These are phyloP conservation scores for Candida stauntonica DNA, from an alignment of 805 yeast species.

Conservation along the genomic window DNA sequence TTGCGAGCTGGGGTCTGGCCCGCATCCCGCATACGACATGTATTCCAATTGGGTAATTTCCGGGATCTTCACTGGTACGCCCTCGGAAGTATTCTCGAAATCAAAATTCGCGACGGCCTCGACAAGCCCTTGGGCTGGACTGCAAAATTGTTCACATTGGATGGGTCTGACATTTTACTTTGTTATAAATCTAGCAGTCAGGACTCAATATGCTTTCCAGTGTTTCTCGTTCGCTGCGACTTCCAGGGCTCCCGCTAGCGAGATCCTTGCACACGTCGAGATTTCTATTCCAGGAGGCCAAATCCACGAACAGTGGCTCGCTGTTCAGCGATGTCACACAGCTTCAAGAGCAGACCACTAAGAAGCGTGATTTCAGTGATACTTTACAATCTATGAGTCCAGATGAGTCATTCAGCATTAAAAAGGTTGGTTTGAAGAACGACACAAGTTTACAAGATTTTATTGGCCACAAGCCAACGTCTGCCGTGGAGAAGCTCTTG, in stretches of 20 bases:
- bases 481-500: conserved; percentile 51
- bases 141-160: background rate
- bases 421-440: conserved; percentile 29
- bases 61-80: no score
- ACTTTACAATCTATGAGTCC: conserved; percentile 25
- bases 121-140: no score
- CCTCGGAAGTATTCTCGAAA: no score
- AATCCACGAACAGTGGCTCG: conserved; percentile 13
- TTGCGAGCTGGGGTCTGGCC: no score
- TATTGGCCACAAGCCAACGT: conserved; percentile 44
- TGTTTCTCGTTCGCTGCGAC: conserved; percentile 5
- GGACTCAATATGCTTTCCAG: background rate
- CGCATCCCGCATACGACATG: no score
- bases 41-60: no score
- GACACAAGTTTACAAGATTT: conserved; percentile 43
- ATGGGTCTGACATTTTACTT: background rate
- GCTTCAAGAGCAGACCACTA: conserved; percentile 12
- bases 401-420: conserved; percentile 19
- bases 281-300: conserved; percentile 6
- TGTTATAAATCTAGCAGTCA: background rate
- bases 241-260: background rate
- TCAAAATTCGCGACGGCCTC: no score
- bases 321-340: conserved; percentile 26
- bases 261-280: conserved; percentile 9
- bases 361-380: conserved; percentile 23